Base-by-base conservation (phyloP, 2,329 filamentous ascomycete species). In the Cryoendolithus antarcticus region DNA sequence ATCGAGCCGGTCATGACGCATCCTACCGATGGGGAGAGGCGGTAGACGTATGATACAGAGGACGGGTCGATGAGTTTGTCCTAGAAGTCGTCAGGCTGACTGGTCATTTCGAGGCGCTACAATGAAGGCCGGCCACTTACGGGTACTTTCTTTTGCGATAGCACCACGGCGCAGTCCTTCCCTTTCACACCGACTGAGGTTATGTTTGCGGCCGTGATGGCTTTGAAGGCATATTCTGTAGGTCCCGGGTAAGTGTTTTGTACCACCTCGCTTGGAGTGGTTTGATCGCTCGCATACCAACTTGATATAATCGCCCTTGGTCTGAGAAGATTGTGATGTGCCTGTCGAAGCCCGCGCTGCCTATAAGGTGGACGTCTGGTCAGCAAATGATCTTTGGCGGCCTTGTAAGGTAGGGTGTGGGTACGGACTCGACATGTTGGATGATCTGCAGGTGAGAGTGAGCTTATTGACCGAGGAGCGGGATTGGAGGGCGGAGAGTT, bases 251-350 rank as follows among this genome's bases (percentile, higher is more conserved):
- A 43, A 54, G 48, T 41, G 41, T 19, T 19, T 19, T 19, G 15
- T 19, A 19, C 15, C 15, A 19, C 15, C 15, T 27, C 28, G 5
- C 9, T 21, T 15, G 9, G 32, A 35, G 43, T 30, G 19, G 6
- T 4, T 27, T 30, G 29, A 37, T 21, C 36, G 39, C 34, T 43
- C 45, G 75, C 86, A 59, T 75, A 96, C 91, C 91, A 65, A 98
- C 91, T 95, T 98, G 91, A 65, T 96, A 98, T 63, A 98, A 73
- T 63, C 91, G 80, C 59, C 91, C 91, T 69, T 95, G 88, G 65
- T 98, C 91, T 46, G 91, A 95, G 72, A 98, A 98, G 74, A 98
- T 96, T 62, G 91, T 98, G 59, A 98, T 98, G 69, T 98, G 91
- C 72, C 91, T 79, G 69, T 98, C 91, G 69, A 93, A 96, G 60